phyloP scores from a whole-genome alignment of 805 yeast species.

The Candida awuae region DNA sequence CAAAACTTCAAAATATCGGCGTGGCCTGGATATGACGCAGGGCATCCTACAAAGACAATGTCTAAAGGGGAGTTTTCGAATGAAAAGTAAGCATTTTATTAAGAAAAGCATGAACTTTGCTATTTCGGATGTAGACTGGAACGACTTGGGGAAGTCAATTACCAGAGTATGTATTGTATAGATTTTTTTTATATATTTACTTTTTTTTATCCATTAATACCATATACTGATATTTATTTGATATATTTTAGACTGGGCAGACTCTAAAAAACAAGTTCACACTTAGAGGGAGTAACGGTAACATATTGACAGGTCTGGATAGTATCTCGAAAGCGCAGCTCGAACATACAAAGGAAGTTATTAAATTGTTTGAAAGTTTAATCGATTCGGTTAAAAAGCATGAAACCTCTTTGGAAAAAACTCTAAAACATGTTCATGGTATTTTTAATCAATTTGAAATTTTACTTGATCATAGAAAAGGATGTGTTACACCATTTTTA shows the following conservation, averaged over 20 bases:
- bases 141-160: constrained; percentile 20
- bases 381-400: not conserved
- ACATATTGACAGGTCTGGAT: not conserved
- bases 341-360: constrained; percentile 2
- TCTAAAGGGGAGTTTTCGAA: not conserved
- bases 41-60: constrained; percentile 39
- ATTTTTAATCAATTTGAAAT: constrained; percentile 11
- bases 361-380: constrained; percentile 1
- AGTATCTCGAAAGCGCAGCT: constrained; percentile 2
- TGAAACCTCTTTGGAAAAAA: not conserved
- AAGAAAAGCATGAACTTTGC: constrained; percentile 13
- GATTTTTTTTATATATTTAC: not conserved
- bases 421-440: not conserved
- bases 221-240: too few relatives aligned
- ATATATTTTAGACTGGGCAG: too few relatives aligned
- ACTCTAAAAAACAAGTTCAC: too few relatives aligned
- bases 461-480: constrained; percentile 11
- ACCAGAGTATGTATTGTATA: constrained; percentile 17
- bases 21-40: constrained; percentile 66
- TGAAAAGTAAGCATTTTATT: not conserved
- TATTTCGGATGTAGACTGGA: constrained; percentile 23
- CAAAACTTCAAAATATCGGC: constrained; percentile 30
- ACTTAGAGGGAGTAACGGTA: too few relatives aligned
- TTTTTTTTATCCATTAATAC: not conserved
- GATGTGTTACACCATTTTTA: constrained; percentile 4